Evolutionary conservation across 805 yeast genomes (phyloP).

Genomic region (Starmerella vaccinii): DNA sequence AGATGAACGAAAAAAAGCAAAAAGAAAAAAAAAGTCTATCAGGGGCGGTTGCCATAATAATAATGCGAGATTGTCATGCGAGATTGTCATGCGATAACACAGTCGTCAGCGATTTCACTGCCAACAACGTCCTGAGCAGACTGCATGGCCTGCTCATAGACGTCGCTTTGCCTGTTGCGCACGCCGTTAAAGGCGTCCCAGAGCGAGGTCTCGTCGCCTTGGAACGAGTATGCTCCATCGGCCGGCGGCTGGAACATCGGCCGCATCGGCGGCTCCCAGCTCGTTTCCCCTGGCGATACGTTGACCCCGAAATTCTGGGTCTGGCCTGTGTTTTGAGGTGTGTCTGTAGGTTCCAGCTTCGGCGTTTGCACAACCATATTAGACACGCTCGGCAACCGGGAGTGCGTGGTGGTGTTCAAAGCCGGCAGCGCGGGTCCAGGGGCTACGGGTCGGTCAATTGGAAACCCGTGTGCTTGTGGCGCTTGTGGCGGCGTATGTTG

Average conservation of each 20-base stretch:
- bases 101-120: neutral
- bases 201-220: neutral
- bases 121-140: neutral
- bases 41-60: no score
- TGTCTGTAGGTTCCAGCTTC: no score
- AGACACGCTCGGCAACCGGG: no score
- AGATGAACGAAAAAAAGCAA: no score
- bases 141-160: slow-evolving; percentile 1
- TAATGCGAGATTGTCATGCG: no score
- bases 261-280: neutral
- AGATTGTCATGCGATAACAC: slow-evolving; percentile 9
- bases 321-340: no score
- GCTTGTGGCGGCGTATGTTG: slow-evolving; percentile 1
- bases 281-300: neutral
- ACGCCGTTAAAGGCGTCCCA: slow-evolving; percentile 15
- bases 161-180: slow-evolving; percentile 1
- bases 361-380: no score
- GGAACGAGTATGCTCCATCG: neutral
- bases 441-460: no score
- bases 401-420: no score
- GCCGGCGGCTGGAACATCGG: neutral
- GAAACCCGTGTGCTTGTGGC: neutral
- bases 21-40: no score
- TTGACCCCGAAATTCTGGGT: no score
- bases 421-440: no score